phyloP scores from a whole-genome alignment of 768 basidiomycete genomes.

The Lentinus brumalis region DNA sequence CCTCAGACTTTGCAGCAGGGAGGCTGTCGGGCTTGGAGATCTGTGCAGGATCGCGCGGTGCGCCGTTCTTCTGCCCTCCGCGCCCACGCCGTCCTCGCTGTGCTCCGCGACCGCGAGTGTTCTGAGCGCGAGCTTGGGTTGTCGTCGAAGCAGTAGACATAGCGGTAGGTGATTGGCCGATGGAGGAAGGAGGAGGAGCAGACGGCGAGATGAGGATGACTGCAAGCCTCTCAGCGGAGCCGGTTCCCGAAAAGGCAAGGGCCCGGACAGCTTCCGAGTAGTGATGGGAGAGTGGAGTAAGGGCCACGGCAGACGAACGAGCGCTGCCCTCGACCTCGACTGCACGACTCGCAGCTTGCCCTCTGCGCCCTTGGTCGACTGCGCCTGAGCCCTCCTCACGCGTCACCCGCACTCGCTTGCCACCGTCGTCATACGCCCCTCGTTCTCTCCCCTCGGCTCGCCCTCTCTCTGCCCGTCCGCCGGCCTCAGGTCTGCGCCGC shows the following conservation, averaged over 20 bases:
- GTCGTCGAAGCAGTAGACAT: constrained; percentile 8
- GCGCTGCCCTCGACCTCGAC: no score
- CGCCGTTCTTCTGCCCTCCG: constrained; percentile 3
- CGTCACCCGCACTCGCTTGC: no score
- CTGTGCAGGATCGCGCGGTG: constrained; percentile 3
- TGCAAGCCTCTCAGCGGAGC: neutral
- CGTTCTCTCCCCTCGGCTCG: no score
- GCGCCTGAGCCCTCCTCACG: no score
- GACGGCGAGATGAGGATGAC: neutral
- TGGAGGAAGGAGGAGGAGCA: neutral
- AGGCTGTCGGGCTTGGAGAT: constrained; percentile 2
- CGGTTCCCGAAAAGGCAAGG: neutral
- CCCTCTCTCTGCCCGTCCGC: no score
- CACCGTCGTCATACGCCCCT: no score
- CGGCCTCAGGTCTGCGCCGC: no score
- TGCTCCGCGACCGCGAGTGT: constrained; percentile 24
- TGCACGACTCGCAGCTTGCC: no score
- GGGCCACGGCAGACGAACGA: no score
- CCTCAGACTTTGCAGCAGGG: neutral
- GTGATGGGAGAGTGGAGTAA: no score
- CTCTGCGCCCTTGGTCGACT: no score
- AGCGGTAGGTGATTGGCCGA: neutral
- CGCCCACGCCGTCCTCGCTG: constrained; percentile 23
- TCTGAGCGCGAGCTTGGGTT: constrained; percentile 8
- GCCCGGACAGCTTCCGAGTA: neutral